phyloP scores from a whole-genome alignment of 345 rosid genomes.

The Ceriops decandra region DNA sequence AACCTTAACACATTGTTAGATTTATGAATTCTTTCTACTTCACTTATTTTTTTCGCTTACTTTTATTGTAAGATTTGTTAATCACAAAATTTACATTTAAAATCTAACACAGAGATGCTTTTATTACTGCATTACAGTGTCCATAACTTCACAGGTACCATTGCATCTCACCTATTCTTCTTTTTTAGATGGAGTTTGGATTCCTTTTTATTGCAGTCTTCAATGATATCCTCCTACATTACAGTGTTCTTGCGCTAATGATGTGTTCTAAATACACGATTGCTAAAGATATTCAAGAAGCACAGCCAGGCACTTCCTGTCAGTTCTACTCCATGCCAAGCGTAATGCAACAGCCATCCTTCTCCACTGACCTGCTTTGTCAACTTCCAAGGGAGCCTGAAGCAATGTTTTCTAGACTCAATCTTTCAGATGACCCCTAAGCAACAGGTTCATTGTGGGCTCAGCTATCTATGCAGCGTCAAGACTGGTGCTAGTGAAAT shows the following conservation, averaged over 20 bases:
- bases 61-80: too few relatives aligned
- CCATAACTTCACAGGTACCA: slow-evolving; percentile 37
- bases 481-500: too few relatives aligned
- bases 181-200: too few relatives aligned
- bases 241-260: neutral
- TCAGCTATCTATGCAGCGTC: too few relatives aligned
- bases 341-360: slow-evolving; percentile 38
- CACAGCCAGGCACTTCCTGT: slow-evolving; percentile 34
- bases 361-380: slow-evolving; percentile 42
- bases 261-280: slow-evolving; percentile 22
- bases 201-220: too few relatives aligned
- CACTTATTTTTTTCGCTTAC: too few relatives aligned
- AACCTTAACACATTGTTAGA: too few relatives aligned
- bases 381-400: slow-evolving; percentile 36
- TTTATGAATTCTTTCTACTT: too few relatives aligned
- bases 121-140: slow-evolving; percentile 34
- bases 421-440: slow-evolving; percentile 18
- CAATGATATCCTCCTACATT: too few relatives aligned
- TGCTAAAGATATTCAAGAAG: slow-evolving; percentile 48
- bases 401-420: slow-evolving; percentile 30
- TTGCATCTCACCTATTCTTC: too few relatives aligned
- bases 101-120: slow-evolving; percentile 30
- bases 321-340: slow-evolving; percentile 25
- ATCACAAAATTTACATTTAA: too few relatives aligned
- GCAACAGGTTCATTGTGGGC: too few relatives aligned